Base-by-base conservation (phyloP, 768 basidiomycete species). In the Suillus clintonianus region DNA sequence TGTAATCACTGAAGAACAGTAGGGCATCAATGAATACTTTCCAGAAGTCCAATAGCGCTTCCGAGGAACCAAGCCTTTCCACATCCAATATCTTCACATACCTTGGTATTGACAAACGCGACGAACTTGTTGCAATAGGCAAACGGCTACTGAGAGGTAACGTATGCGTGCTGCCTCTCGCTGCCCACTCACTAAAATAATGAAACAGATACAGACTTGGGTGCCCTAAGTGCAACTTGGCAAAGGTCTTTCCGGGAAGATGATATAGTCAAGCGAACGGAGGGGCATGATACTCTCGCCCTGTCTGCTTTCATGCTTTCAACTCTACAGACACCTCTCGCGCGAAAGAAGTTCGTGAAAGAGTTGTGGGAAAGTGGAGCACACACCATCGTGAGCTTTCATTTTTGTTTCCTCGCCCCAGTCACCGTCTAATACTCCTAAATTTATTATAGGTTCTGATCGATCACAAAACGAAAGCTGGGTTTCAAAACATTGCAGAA, bases 291-390 rank as follows among this genome's bases (percentile, higher is more conserved):
- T 59, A 82, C 84, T 17, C 69, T 98, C 32, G 94, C 92, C 2
- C 71, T 99, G 36, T 94, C 92, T 19, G 91, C 95, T 1, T 99
- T 97, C 78, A 82, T 89, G 72, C 78, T 99, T 2, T 88, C 91
- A n/a, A 85, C 91, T 22, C 78, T 95, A 19, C 78, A 87, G 5
- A 86, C 83, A 2, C 73, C 85, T 45, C 68, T 87, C 19, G 83
- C 86, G 10, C 83, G 90, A 64, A 89, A 87, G 76, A 77, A 81
- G 2, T 71, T 94, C 51, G 82, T 96, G 32, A 87, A 89, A 70
- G 87, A 92, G 69, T 91, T 98, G 83, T 98, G 95, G 95, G 84
- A 91, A 53, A 94, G 93, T 69, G 94, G 93, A 50, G 95, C 95
- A 24, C 86, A 91, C 70, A 85, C 87, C 27, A 87, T 97, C 55